Evolutionary conservation across 441 rosid genomes (phyloP).

Genomic region (Erysimum cheiri): DNA sequence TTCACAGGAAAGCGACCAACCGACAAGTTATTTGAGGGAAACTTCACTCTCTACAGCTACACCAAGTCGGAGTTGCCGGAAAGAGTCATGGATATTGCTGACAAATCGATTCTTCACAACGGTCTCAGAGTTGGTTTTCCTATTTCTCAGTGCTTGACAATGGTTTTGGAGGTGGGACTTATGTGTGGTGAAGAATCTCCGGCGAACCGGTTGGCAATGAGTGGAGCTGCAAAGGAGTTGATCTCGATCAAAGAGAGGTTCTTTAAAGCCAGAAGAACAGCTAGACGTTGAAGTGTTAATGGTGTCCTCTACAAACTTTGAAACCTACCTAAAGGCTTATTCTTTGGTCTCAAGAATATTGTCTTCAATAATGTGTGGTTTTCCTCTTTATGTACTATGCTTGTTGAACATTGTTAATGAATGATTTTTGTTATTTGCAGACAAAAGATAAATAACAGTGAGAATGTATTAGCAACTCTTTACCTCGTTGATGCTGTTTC

Average conservation of each 20-base stretch:
- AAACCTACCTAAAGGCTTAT: background rate
- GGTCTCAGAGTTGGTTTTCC: background rate
- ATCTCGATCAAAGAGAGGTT: slow-evolving; percentile 17
- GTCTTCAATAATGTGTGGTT: background rate
- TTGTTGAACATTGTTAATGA: background rate
- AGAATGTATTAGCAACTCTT: slow-evolving; percentile 59
- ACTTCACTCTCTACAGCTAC: background rate
- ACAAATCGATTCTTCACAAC: background rate
- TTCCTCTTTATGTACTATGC: background rate
- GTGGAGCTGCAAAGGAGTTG: slow-evolving; percentile 12
- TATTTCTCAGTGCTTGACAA: background rate
- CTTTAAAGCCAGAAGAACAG: slow-evolving; percentile 9
- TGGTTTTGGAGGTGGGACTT: slow-evolving; percentile 14
- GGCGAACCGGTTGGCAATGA: background rate
- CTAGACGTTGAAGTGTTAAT: background rate
- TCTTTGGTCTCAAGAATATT: background rate
- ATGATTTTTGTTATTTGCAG: background rate
- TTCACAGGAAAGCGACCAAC: slow-evolving; percentile 19
- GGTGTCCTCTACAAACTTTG: background rate
- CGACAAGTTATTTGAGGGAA: background rate
- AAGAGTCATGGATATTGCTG: slow-evolving; percentile 4
- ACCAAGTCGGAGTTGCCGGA: slow-evolving; percentile 6
- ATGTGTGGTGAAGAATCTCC: slow-evolving; percentile 19
- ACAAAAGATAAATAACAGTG: slow-evolving; percentile 47
- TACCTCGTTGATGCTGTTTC: no score